Evolutionary conservation across 2,329 filamentous ascomycete species (phyloP).

Genomic region (Neonectria coccinea): DNA sequence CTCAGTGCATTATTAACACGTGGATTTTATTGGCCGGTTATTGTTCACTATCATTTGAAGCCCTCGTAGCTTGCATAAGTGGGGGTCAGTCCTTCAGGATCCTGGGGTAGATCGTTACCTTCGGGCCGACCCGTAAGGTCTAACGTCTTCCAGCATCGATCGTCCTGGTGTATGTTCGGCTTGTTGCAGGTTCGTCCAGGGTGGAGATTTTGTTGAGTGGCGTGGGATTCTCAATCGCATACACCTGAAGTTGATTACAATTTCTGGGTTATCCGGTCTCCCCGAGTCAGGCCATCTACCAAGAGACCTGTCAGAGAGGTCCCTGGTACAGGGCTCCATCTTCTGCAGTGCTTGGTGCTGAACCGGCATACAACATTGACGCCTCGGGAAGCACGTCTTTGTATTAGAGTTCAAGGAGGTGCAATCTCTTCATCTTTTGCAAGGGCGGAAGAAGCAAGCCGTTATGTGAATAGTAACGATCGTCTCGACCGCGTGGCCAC

Average conservation of each 20-base stretch:
- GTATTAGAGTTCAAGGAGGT: too few species aligned
- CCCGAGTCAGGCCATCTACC: background rate
- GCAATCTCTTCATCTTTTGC: too few species aligned
- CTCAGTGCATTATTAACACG: too few species aligned
- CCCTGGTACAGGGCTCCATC: background rate
- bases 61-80: too few species aligned
- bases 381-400: too few species aligned
- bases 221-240: background rate
- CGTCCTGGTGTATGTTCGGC: background rate
- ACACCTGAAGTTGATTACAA: background rate
- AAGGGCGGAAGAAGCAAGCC: too few species aligned
- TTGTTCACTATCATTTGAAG: too few species aligned
- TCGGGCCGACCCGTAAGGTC: background rate
- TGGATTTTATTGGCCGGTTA: too few species aligned
- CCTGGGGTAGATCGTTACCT: background rate
- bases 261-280: background rate
- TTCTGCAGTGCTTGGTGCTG: background rate
- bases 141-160: background rate
- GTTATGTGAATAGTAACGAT: too few species aligned
- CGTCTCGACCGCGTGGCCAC: too few species aligned
- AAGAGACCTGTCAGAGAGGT: background rate
- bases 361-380: background rate
- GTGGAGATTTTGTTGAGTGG: background rate
- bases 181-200: background rate
- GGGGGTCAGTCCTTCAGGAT: background rate